These are phyloP conservation scores for Cicer cuneatum DNA, from an alignment of 306 rosid species.

Conservation along the genomic window DNA sequence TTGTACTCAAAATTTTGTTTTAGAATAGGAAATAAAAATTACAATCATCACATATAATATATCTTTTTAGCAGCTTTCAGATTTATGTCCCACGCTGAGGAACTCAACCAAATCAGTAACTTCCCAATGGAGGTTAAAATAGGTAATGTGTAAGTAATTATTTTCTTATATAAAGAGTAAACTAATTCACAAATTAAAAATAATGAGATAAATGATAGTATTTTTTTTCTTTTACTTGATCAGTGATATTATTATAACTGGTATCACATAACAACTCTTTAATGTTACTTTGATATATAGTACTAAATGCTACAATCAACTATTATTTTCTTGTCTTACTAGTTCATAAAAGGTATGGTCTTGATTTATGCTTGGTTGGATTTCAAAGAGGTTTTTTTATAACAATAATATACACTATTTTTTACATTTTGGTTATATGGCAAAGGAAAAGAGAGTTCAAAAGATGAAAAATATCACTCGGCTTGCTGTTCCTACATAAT, in stretches of 20 bases:
- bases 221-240: not conserved
- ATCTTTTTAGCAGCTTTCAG: conserved; percentile 44
- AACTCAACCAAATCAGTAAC: conserved; percentile 24
- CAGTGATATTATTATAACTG: not conserved
- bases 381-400: too few relatives aligned
- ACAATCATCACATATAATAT: conserved; percentile 25
- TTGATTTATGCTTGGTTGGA: too few relatives aligned
- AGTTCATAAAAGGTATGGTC: too few relatives aligned
- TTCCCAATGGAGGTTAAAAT: conserved; percentile 35
- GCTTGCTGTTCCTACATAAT: too few relatives aligned
- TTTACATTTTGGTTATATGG: too few relatives aligned
- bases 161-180: not conserved
- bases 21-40: conserved; percentile 6
- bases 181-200: not conserved
- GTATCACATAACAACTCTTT: too few relatives aligned
- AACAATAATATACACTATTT: too few relatives aligned
- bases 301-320: too few relatives aligned
- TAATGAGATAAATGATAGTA: not conserved
- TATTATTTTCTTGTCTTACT: too few relatives aligned
- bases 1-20: conserved; percentile 34
- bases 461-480: too few relatives aligned
- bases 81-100: conserved; percentile 31
- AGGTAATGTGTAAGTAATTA: not conserved
- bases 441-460: too few relatives aligned
- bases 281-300: too few relatives aligned